Evolutionary conservation across 169 alveolate species (phyloP).

Genomic region (Cryptosporidium sp.): DNA sequence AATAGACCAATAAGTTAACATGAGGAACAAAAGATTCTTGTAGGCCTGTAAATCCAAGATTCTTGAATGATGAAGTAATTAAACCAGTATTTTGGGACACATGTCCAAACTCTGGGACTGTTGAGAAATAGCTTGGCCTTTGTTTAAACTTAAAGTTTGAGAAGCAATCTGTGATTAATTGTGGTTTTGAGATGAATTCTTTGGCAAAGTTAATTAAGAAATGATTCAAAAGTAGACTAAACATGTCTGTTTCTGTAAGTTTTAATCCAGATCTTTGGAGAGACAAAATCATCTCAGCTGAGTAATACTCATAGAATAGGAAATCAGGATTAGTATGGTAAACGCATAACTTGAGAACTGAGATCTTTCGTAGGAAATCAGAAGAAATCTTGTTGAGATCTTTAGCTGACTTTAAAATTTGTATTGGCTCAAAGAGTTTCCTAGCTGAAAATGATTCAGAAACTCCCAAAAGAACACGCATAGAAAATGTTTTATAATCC

Average conservation of each 20-base stretch:
- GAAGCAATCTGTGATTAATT: background rate
- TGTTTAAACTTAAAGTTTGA: background rate
- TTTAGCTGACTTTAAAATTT: background rate
- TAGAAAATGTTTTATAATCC: slow-evolving; percentile 4
- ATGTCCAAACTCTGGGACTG: slow-evolving; percentile 22
- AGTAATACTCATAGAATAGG: background rate
- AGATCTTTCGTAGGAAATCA: slow-evolving; percentile 5
- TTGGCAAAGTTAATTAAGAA: no score
- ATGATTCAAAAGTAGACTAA: no score
- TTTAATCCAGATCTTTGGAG: background rate
- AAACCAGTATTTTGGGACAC: slow-evolving; percentile 21
- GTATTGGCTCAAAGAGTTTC: background rate
- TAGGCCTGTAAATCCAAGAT: background rate
- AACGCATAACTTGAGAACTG: slow-evolving; percentile 5
- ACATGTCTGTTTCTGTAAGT: no score
- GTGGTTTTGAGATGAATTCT: no score
- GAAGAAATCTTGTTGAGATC: slow-evolving; percentile 16
- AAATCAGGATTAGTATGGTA: background rate
- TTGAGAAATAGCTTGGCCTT: slow-evolving; percentile 9
- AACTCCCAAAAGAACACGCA: slow-evolving; percentile 18
- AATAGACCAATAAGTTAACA: background rate
- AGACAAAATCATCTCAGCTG: background rate
- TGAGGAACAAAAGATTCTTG: slow-evolving; percentile 3
- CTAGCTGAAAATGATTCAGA: slow-evolving; percentile 3
- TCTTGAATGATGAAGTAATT: background rate